phyloP scores from a whole-genome alignment of 495 filamentous ascomycete species.

The Lophium mytilinum region DNA sequence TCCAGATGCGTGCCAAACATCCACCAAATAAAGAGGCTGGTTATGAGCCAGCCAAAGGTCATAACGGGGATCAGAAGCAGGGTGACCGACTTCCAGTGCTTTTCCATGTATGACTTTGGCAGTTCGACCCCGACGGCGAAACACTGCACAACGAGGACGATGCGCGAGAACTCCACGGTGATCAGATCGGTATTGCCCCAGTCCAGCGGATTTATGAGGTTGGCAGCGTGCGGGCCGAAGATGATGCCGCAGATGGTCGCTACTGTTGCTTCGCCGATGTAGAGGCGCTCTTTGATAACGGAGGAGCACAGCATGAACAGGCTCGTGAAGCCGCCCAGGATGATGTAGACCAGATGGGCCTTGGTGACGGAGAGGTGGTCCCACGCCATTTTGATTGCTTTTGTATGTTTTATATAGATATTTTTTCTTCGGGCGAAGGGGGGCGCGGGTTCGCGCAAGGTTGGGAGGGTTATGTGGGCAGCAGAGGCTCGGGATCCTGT shows the following conservation, averaged over 20 bases:
- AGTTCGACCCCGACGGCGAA: conserved; percentile 98
- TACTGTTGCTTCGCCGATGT: conserved; percentile 97
- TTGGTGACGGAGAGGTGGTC: conserved; percentile 85
- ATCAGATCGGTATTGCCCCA: conserved; percentile 96
- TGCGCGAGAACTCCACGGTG: conserved; percentile 92
- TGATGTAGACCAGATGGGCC: conserved; percentile 97
- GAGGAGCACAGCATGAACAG: conserved; percentile 98
- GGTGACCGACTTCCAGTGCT: conserved; percentile 89
- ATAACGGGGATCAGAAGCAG: conserved; percentile 91
- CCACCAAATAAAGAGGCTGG: conserved; percentile 95
- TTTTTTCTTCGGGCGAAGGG: too few relatives aligned
- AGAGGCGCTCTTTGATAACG: conserved; percentile 95
- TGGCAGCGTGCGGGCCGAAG: conserved; percentile 90
- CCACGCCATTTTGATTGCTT: conserved; percentile 65
- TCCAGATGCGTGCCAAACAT: conserved; percentile 63
- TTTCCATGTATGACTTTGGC: conserved; percentile 95
- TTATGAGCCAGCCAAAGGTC: conserved; percentile 94
- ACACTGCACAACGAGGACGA: conserved; percentile 97
- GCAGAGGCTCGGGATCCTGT: conserved; percentile 1
- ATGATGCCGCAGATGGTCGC: conserved; percentile 95
- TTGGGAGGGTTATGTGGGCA: conserved; percentile 7
- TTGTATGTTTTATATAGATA: too few relatives aligned
- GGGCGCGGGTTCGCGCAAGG: too few relatives aligned
- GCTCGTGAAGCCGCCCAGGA: conserved; percentile 93
- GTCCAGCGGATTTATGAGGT: conserved; percentile 71